Conservation (phyloP, 1,284 basidiomycete species). For the Cystobasidiaceae sp. region DNA sequence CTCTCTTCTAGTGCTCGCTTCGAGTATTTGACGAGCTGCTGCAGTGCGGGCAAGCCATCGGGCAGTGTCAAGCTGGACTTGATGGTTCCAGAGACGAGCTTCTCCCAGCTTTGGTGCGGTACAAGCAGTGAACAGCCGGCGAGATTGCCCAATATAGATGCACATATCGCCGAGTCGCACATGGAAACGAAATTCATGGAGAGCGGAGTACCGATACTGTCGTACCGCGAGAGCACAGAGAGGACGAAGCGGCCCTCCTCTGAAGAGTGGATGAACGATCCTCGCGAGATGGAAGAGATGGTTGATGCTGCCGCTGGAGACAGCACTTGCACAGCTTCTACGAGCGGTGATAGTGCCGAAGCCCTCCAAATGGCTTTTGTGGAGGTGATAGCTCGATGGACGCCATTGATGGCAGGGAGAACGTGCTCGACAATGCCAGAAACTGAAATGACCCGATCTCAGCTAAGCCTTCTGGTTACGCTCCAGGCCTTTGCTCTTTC, state of each 20-base stretch:
- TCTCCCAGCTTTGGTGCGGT: constrained; percentile 4
- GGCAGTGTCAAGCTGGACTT: neutral
- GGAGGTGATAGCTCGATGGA: constrained; percentile 76
- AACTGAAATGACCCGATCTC: constrained; percentile 52
- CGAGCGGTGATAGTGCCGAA: constrained; percentile 57
- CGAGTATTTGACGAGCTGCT: constrained; percentile 35
- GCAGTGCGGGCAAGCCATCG: constrained; percentile 34
- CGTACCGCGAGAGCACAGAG: constrained; percentile 70
- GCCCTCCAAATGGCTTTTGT: constrained; percentile 68
- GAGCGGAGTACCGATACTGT: constrained; percentile 65
- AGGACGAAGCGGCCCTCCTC: constrained; percentile 40
- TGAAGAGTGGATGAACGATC: constrained; percentile 51
- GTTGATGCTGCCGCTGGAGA: constrained; percentile 60
- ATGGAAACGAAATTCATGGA: constrained; percentile 83
- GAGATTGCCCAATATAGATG: constrained; percentile 45
- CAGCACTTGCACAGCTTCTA: constrained; percentile 59
- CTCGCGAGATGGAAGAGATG: constrained; percentile 56
- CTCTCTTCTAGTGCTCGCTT: neutral
- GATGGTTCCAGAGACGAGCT: neutral
- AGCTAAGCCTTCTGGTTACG: no score
- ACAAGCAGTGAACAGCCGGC: neutral
- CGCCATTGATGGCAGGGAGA: constrained; percentile 75
- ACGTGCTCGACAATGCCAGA: constrained; percentile 66
- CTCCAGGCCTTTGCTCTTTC: constrained; percentile 37
- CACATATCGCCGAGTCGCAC: constrained; percentile 74